Percentiles rank a stretch among this genome's conserved stretches.
phyloP scores from a whole-genome alignment of 805 yeast species.

The Starmerella vitae region DNA sequence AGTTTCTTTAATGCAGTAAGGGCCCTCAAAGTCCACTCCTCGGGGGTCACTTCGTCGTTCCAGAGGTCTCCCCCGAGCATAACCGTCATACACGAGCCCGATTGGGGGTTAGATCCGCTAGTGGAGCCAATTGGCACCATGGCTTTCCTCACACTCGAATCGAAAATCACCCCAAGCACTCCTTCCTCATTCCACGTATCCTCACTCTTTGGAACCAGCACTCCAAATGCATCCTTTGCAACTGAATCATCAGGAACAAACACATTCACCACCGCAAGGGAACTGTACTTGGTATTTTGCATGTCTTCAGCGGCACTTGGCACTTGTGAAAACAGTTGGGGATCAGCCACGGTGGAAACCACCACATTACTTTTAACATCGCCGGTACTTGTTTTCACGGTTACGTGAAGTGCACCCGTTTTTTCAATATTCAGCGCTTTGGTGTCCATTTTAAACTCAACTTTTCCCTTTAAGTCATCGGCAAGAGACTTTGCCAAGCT shows the following conservation, averaged over 20 bases:
- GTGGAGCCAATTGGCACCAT: conserved; percentile 20
- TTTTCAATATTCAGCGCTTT: conserved; percentile 9
- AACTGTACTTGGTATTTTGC: conserved; percentile 36
- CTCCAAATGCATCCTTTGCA: conserved; percentile 65
- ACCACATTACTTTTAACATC: conserved; percentile 10
- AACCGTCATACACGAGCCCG: conserved; percentile 60
- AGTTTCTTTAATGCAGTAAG: conserved; percentile 31
- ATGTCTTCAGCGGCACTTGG: conserved; percentile 8
- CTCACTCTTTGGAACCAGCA: conserved; percentile 53
- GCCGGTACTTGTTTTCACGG: conserved; percentile 1
- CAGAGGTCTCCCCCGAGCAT: conserved; percentile 81
- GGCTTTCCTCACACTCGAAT: conserved; percentile 65
- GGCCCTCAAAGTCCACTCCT: conserved; percentile 26
- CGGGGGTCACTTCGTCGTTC: conserved; percentile 23
- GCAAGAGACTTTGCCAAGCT: conserved; percentile 21
- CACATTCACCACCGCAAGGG: conserved; percentile 58
- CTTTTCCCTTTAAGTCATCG: conserved; percentile 15
- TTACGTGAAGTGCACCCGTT: conserved; percentile 4
- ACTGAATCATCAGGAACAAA: conserved; percentile 35
- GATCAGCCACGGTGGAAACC: conserved; percentile 16
- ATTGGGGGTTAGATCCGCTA: conserved; percentile 2
- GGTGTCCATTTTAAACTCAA: conserved; percentile 17
- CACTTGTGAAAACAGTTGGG: conserved; percentile 10
- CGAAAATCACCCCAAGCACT: conserved; percentile 78
- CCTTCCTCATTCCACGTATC: conserved; percentile 38